Conservation (phyloP, 2,329 filamentous ascomycete species). For the Penicillium sp. region DNA sequence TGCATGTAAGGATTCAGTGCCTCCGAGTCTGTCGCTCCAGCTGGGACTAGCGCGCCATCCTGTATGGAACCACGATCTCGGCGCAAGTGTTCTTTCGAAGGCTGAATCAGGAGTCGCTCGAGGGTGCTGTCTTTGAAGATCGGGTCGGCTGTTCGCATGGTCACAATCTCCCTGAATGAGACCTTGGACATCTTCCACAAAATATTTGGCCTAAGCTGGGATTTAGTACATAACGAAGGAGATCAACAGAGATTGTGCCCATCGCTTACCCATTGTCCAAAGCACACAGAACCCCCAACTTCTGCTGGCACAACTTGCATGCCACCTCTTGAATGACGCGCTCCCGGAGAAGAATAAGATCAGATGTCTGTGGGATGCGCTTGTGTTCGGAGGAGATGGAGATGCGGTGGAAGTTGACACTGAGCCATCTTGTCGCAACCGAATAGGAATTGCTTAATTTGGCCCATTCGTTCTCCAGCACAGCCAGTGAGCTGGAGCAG, state of each 20-base stretch:
- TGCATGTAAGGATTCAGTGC: slow-evolving; percentile 23
- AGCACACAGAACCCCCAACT: slow-evolving; percentile 32
- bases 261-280: slow-evolving; percentile 34
- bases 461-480: slow-evolving; percentile 40
- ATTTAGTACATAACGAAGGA: slow-evolving; percentile 1
- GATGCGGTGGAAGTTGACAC: slow-evolving; percentile 36
- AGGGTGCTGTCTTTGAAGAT: slow-evolving; percentile 32
- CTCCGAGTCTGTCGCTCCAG: slow-evolving; percentile 14
- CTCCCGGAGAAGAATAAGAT: slow-evolving; percentile 32
- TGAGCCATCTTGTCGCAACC: slow-evolving; percentile 35
- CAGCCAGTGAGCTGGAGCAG: slow-evolving; percentile 39
- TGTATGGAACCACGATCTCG: slow-evolving; percentile 16
- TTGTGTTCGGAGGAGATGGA: slow-evolving; percentile 34
- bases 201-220: slow-evolving; percentile 30
- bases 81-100: slow-evolving; percentile 19
- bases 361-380: slow-evolving; percentile 34
- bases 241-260: not conserved
- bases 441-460: slow-evolving; percentile 37
- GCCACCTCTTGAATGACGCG: slow-evolving; percentile 34
- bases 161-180: slow-evolving; percentile 37
- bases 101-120: slow-evolving; percentile 25
- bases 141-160: slow-evolving; percentile 36
- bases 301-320: slow-evolving; percentile 38
- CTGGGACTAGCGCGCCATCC: slow-evolving; percentile 24
- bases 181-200: slow-evolving; percentile 39